These are phyloP conservation scores for Diutina neorugosa DNA, from an alignment of 1,139 yeast genomes.

Conservation along the genomic window DNA sequence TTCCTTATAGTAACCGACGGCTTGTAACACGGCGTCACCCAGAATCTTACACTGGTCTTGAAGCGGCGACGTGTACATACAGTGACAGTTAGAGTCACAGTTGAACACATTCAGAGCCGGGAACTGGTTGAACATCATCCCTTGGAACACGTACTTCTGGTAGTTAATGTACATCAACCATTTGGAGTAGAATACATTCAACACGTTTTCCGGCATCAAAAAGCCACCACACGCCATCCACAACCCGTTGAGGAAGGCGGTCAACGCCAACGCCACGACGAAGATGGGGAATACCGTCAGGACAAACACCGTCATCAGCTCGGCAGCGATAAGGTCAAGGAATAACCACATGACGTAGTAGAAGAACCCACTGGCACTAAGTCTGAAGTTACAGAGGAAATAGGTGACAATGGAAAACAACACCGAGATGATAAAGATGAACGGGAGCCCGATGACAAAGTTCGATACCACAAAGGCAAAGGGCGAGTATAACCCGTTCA, in stretches of 20 bases:
- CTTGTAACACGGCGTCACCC: constrained; percentile 20
- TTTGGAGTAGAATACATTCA: constrained; percentile 27
- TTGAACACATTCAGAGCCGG: constrained; percentile 12
- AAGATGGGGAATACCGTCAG: constrained; percentile 23
- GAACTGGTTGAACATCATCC: constrained; percentile 31
- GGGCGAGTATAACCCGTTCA: constrained; percentile 27
- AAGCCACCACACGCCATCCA: constrained; percentile 36
- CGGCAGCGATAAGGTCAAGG: constrained; percentile 28
- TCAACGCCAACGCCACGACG: constrained; percentile 25
- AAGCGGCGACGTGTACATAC: constrained; percentile 20
- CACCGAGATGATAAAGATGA: constrained; percentile 20
- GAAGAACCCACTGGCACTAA: constrained; percentile 18
- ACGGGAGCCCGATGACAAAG: constrained; percentile 25
- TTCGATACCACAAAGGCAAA: constrained; percentile 21
- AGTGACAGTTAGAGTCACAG: constrained; percentile 22
- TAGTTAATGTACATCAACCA: constrained; percentile 29
- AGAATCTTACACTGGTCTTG: constrained; percentile 18
- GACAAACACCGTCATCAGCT: constrained; percentile 24
- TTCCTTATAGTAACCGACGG: constrained; percentile 16
- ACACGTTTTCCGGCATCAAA: constrained; percentile 18
- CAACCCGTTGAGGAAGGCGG: constrained; percentile 29
- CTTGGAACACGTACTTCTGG: constrained; percentile 29
- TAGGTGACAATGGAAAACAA: constrained; percentile 22
- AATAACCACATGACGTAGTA: constrained; percentile 25
- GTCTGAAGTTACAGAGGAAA: constrained; percentile 21